Conservation (phyloP, 148 eudicot genomes). For the Simmondsia chinensis region DNA sequence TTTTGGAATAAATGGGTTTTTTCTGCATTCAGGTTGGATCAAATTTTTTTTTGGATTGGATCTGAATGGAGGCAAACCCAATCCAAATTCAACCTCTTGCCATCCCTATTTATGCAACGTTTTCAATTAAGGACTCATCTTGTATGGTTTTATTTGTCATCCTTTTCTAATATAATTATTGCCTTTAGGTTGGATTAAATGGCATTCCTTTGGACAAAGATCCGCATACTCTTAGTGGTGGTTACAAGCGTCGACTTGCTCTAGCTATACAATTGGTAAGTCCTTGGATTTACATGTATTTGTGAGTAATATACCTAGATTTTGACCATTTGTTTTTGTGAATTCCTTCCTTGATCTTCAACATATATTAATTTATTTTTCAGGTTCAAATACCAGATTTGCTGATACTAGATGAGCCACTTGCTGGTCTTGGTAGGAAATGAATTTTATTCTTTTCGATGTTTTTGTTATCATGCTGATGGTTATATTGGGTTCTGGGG, state of each 20-base stretch:
- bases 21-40: too few relatives aligned
- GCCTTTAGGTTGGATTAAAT: constrained; percentile 88
- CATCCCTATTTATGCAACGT: too few relatives aligned
- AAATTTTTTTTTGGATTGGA: too few relatives aligned
- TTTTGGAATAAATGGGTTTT: too few relatives aligned
- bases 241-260: constrained; percentile 95
- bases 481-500: too few relatives aligned
- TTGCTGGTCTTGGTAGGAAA: constrained; percentile 92
- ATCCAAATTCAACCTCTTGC: too few relatives aligned
- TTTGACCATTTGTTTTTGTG: not conserved
- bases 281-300: constrained; percentile 3
- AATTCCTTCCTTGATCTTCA: not conserved
- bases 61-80: too few relatives aligned
- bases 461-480: not conserved
- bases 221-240: constrained; percentile 94
- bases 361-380: constrained; percentile 2
- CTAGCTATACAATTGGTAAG: constrained; percentile 87
- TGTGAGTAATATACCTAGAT: too few relatives aligned
- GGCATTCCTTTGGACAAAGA: constrained; percentile 84
- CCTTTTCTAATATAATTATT: not conserved
- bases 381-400: constrained; percentile 89
- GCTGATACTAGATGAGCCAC: constrained; percentile 93
- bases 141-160: too few relatives aligned
- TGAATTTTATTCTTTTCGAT: not conserved
- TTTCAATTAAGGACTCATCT: too few relatives aligned